Percentiles rank a stretch among this genome's conserved stretches.
Evolutionary conservation across 2,329 filamentous ascomycete genomes (phyloP).

Genomic region (Pseudopyricularia cyperi): DNA sequence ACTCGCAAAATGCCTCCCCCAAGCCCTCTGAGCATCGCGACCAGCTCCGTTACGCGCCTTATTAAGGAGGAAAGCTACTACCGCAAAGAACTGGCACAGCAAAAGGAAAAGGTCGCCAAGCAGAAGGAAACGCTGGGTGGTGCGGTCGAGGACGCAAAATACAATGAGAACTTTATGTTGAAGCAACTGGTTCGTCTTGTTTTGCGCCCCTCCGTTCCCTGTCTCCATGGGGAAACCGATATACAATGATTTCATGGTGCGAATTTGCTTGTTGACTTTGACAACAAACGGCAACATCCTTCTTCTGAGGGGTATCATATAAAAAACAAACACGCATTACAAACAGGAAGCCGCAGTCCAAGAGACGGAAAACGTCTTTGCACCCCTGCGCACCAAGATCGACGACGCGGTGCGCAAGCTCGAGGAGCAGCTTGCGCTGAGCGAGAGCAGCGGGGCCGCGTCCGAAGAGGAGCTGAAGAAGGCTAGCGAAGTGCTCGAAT

Average conservation of each 20-base stretch:
- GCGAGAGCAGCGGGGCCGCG: constrained; percentile 30
- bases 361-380: constrained; percentile 78
- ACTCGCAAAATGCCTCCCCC: constrained; percentile 54
- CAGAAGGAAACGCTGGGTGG: constrained; percentile 34
- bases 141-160: constrained; percentile 44
- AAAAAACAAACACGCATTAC: background rate
- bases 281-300: too few relatives aligned
- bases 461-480: constrained; percentile 36
- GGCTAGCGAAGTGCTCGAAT: constrained; percentile 40
- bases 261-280: too few relatives aligned
- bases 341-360: constrained; percentile 63
- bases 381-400: constrained; percentile 58
- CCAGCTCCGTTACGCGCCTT: constrained; percentile 65
- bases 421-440: constrained; percentile 61
- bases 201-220: background rate
- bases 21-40: constrained; percentile 65
- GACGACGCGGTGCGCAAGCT: constrained; percentile 57
- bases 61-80: constrained; percentile 89
- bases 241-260: too few relatives aligned
- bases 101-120: constrained; percentile 56
- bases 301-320: background rate
- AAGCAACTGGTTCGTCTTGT: constrained; percentile 64
- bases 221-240: background rate
- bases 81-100: constrained; percentile 68
- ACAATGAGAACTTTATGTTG: constrained; percentile 65